Conservation (phyloP, 1,284 basidiomycete species). For the Ceratobasidium sp. region DNA sequence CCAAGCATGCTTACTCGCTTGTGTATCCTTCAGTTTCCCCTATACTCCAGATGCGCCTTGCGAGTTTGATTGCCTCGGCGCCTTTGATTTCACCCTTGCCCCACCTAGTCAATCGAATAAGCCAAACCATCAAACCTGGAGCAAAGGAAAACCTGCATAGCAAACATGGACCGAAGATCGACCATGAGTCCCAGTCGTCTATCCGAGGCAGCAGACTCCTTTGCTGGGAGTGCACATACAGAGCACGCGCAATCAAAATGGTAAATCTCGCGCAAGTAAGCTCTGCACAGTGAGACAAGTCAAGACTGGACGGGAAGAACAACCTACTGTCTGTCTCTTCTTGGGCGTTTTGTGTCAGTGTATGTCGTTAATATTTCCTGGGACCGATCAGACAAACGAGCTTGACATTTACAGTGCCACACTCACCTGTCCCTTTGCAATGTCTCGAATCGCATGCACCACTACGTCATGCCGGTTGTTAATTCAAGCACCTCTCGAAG, state of each 20-base stretch:
- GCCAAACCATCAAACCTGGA: neutral
- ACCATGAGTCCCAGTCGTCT: conserved; percentile 53
- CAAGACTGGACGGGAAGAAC: neutral
- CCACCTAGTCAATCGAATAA: conserved; percentile 57
- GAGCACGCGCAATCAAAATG: conserved; percentile 65
- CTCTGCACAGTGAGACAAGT: conserved; percentile 49
- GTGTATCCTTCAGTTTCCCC: conserved; percentile 67
- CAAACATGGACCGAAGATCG: conserved; percentile 50
- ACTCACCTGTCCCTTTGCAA: conserved; percentile 59
- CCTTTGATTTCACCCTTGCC: conserved; percentile 55
- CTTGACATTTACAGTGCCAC: neutral
- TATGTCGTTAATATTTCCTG: conserved; percentile 69
- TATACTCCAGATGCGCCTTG: conserved; percentile 61
- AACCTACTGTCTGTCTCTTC: conserved; percentile 59
- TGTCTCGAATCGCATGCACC: conserved; percentile 63
- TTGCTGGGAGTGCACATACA: conserved; percentile 61
- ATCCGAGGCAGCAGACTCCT: conserved; percentile 60
- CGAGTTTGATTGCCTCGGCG: conserved; percentile 57
- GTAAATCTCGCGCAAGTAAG: conserved; percentile 58
- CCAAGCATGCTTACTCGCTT: conserved; percentile 53
- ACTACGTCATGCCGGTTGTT: conserved; percentile 53
- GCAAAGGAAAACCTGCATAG: neutral
- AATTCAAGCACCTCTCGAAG: conserved; percentile 45
- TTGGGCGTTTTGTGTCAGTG: conserved; percentile 60
- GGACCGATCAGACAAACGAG: conserved; percentile 10